A percentile compares a stretch with the other conserved stretches of the same genome.
Evolutionary conservation across 2,329 filamentous ascomycete species (phyloP).

Genomic region (Trichoderma sp.): DNA sequence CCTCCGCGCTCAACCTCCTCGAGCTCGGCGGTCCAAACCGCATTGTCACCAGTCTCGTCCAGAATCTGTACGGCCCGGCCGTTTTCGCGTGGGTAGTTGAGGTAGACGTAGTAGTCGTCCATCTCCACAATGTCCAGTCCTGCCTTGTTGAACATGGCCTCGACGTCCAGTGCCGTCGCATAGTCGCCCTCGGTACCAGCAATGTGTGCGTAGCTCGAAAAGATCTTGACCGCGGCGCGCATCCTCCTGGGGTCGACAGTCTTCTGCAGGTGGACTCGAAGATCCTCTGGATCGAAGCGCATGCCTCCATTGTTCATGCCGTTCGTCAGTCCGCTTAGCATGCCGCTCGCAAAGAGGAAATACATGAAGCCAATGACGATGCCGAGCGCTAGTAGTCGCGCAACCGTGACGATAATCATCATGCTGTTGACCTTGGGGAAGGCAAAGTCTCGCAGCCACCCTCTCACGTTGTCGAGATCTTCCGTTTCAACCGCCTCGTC

Average conservation of each 20-base stretch:
- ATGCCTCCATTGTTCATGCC: constrained; percentile 64
- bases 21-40: constrained; percentile 75
- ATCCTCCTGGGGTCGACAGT: constrained; percentile 71
- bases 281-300: constrained; percentile 77
- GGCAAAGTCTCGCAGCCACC: constrained; percentile 30
- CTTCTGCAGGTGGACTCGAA: constrained; percentile 73
- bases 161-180: constrained; percentile 79
- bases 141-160: constrained; percentile 71
- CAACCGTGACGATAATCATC: constrained; percentile 61
- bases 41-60: constrained; percentile 60
- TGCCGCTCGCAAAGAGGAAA: constrained; percentile 79
- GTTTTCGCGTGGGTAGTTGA: constrained; percentile 82
- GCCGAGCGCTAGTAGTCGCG: constrained; percentile 72
- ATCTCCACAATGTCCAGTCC: constrained; percentile 74
- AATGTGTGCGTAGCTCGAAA: constrained; percentile 84
- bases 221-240: constrained; percentile 71
- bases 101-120: constrained; percentile 82
- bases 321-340: constrained; percentile 68
- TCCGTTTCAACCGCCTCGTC: constrained; percentile 22
- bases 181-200: constrained; percentile 94
- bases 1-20: constrained; percentile 74
- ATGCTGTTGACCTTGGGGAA: constrained; percentile 46
- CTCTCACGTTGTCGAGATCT: constrained; percentile 32
- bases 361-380: constrained; percentile 79
- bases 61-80: constrained; percentile 83